Evolutionary conservation across 805 yeast species (phyloP), one percentile per base, ranked within the genome.

Genomic region (Isabelozyma rhagii): DNA sequence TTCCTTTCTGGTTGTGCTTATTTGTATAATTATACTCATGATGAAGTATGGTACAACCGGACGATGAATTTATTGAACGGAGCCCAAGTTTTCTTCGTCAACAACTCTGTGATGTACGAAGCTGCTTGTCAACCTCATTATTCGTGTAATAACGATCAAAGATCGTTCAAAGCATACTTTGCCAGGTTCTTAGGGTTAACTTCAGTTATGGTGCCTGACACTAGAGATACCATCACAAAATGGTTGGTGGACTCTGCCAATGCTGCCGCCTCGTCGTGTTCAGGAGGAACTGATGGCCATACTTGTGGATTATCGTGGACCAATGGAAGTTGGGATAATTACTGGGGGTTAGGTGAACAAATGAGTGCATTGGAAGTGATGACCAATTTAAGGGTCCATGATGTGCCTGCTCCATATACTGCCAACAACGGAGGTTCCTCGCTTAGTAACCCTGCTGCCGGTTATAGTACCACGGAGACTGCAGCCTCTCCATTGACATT

Each of bases 151-250:
- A 85, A 81, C 48, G 97, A 92, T 74, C 96, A 92, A 74, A 78
- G 96, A 51, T 83, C 94, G n/a, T 92, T 93, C 78, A 89, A 88
- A 72, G 96, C 96, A 1, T 87, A 85, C 58, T 78, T 89, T 57
- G 64, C 90, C 1, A 75, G 97, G 49, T 84, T 84, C 64, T 66
- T 92, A 63, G 94, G 91, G 1, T 69, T 81, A 47, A 85, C 96
- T 1, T 83, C 93, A 0, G 76, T 81, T 45, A 68, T 93, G 65
- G 85, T 81, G 1, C 96, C 96, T 5, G 72, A 73, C 39, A 72
- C 86, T 4, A 67, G 62, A 44, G 77, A 74, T 45, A 61, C 66
- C 4, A 80, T 87, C 54, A 69, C 72, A 60, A 52, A 66, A 7
- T 69, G 76, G 58, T 57, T 85, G 38, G 71, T 54, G 45, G 68